phyloP scores from a whole-genome alignment of 140 eudicot species.

The Cichorium intybus region DNA sequence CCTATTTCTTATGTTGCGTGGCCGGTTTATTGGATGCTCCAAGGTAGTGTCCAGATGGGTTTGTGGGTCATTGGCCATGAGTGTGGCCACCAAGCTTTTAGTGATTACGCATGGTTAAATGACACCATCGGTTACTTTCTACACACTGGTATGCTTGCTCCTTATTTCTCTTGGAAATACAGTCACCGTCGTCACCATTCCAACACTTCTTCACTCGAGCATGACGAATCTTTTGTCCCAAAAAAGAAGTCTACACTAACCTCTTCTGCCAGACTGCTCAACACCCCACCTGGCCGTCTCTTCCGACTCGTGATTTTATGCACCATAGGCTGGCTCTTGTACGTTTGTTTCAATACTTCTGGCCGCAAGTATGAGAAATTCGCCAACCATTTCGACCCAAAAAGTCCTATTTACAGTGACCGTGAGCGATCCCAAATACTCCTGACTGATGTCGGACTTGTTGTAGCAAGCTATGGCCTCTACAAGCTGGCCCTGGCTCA shows the following conservation, averaged over 20 bases:
- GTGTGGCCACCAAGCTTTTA: conserved; percentile 39
- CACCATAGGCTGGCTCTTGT: conserved; percentile 32
- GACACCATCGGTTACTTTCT: conserved; percentile 28
- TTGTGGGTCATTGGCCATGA: conserved; percentile 34
- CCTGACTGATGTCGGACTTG: conserved; percentile 25
- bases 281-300: conserved; percentile 36
- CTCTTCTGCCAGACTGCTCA: not conserved
- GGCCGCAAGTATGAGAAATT: conserved; percentile 34
- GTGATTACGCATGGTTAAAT: conserved; percentile 29
- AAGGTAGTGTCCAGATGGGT: conserved; percentile 34
- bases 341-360: conserved; percentile 28
- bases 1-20: conserved; percentile 22
- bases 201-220: conserved; percentile 30
- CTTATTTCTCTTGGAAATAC: conserved; percentile 41
- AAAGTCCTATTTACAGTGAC: conserved; percentile 36
- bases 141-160: conserved; percentile 32
- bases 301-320: conserved; percentile 18
- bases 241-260: conserved; percentile 22
- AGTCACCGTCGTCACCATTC: conserved; percentile 39
- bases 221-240: conserved; percentile 33
- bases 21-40: conserved; percentile 34
- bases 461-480: conserved; percentile 19
- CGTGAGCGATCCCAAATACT: conserved; percentile 35
- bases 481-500: conserved; percentile 19
- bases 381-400: conserved; percentile 36